These are phyloP conservation scores for Pseudogymnoascus sp. DNA, from an alignment of 2,329 filamentous ascomycete species.

Conservation along the genomic window DNA sequence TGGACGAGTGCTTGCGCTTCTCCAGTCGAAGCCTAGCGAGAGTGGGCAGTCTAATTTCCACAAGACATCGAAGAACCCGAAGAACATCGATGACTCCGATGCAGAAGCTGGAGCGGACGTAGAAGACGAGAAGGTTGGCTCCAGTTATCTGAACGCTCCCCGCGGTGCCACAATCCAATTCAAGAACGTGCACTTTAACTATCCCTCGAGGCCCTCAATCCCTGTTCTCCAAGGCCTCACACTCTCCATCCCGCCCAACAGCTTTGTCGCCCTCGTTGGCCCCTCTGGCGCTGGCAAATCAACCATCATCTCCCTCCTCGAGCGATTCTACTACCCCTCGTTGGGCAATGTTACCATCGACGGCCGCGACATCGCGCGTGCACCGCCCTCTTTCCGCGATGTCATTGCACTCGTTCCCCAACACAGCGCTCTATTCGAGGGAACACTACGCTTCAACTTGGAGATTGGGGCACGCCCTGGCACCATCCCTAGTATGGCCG, in stretches of 20 bases:
- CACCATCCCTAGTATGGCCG: conserved; percentile 45
- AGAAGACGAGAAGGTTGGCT: conserved; percentile 27
- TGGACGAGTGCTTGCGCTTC: conserved; percentile 45
- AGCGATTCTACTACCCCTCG: conserved; percentile 41
- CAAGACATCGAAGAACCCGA: conserved; percentile 22
- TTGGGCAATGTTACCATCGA: conserved; percentile 25
- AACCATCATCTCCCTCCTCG: conserved; percentile 49
- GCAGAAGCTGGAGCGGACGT: conserved; percentile 24
- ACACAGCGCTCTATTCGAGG: conserved; percentile 47
- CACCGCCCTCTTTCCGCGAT: conserved; percentile 36
- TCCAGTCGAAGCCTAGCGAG: conserved; percentile 30
- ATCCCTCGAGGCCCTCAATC: conserved; percentile 51
- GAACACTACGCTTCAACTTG: conserved; percentile 48
- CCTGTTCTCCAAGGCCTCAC: conserved; percentile 50
- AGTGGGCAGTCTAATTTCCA: conserved; percentile 9
- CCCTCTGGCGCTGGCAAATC: conserved; percentile 60
- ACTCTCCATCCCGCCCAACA: conserved; percentile 47
- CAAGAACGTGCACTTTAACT: conserved; percentile 52
- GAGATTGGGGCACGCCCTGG: conserved; percentile 45
- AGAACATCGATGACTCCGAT: conserved; percentile 26
- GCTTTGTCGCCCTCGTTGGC: conserved; percentile 57
- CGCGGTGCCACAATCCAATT: conserved; percentile 39
- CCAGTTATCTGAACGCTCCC: conserved; percentile 19
- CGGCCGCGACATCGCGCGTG: conserved; percentile 35
- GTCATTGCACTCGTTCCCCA: conserved; percentile 48